Percentiles rank a stretch among this genome's conserved stretches.
These are phyloP conservation scores for Monosporascus cannonballus DNA, from an alignment of 2,329 filamentous ascomycete genomes.

Conservation along the genomic window DNA sequence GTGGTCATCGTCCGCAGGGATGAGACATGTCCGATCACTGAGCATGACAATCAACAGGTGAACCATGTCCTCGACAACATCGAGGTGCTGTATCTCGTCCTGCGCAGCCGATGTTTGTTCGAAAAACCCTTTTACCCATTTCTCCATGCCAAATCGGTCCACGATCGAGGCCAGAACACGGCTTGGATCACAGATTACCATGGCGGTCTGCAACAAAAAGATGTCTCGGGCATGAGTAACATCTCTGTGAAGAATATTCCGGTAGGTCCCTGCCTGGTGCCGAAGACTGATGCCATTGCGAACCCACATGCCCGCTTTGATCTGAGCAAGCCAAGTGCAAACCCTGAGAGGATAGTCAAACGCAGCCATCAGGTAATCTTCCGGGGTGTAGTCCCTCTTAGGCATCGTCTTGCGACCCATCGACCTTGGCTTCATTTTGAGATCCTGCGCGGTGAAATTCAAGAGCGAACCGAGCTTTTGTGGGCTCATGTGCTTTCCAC, in stretches of 20 bases:
- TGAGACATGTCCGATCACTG: constrained; percentile 78
- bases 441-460: constrained; percentile 63
- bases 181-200: constrained; percentile 78
- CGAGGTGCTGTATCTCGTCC: constrained; percentile 82
- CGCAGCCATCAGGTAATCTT: constrained; percentile 78
- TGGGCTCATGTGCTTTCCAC: constrained; percentile 67
- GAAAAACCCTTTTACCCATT: constrained; percentile 83
- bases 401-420: constrained; percentile 56
- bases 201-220: constrained; percentile 83
- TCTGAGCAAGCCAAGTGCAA: constrained; percentile 94
- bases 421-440: constrained; percentile 57
- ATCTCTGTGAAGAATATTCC: constrained; percentile 81
- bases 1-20: constrained; percentile 60
- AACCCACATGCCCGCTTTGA: constrained; percentile 98
- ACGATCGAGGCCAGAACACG: constrained; percentile 83
- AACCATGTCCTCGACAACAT: constrained; percentile 92
- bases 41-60: constrained; percentile 87
- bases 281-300: constrained; percentile 92
- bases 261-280: constrained; percentile 91
- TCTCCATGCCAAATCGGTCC: constrained; percentile 82
- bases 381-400: constrained; percentile 52
- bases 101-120: constrained; percentile 65
- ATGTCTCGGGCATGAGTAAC: constrained; percentile 93
- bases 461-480: constrained; percentile 64
- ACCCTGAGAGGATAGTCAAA: constrained; percentile 93